Base-by-base conservation (phyloP, 2,329 filamentous ascomycete species). In the Periconia digitata region DNA sequence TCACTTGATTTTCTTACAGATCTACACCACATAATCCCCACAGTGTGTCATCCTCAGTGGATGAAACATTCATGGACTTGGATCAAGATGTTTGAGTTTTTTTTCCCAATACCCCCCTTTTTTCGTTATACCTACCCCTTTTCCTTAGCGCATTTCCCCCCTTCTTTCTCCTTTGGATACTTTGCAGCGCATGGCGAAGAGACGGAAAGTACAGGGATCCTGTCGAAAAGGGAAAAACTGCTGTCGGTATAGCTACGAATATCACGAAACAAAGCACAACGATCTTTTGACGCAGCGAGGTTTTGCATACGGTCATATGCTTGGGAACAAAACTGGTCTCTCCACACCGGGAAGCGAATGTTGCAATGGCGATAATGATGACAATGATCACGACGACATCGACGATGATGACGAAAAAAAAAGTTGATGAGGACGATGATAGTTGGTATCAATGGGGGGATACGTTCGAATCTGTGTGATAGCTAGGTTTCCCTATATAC, bases 61-160 rank as follows among this genome's bases (percentile, higher is more conserved):
- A 15, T 32, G 50, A 53, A 45, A 47, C 47, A 48, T 43, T 53
- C 46, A 16, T 16, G 39, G 37, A 20, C 43, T 32, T 47, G 17
- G 41, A 32, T 32, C 27, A 32, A 10, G 27, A 15, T n/a, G 29
- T 47, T 44, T 50, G 40, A 35, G 53, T 40, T 50, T 52, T 47
- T 50, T 44, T 50, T 55, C n/a, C n/a, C 52, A 59, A 59, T 58
- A 56, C 53, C 53, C 50, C 32, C 43, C 43, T 51, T 41, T 41
- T 43, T 39, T 40, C 40, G 29, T 32, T 27, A 13, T 32, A 32
- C 27, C n/a, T 32, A 4, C n/a, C 27, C 27, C 27, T 15, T 32
- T 24, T 39, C 35, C 21, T 45, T 22, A 17, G 32, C 34, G 36
- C 18, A 44, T 48, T 44, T 48, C 23, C 38, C 10, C 41, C 18